Percentiles rank a stretch among this genome's conserved stretches.
These are phyloP conservation scores for Colletotrichum tabaci DNA, from an alignment of 2,329 filamentous ascomycete genomes.

Conservation along the genomic window DNA sequence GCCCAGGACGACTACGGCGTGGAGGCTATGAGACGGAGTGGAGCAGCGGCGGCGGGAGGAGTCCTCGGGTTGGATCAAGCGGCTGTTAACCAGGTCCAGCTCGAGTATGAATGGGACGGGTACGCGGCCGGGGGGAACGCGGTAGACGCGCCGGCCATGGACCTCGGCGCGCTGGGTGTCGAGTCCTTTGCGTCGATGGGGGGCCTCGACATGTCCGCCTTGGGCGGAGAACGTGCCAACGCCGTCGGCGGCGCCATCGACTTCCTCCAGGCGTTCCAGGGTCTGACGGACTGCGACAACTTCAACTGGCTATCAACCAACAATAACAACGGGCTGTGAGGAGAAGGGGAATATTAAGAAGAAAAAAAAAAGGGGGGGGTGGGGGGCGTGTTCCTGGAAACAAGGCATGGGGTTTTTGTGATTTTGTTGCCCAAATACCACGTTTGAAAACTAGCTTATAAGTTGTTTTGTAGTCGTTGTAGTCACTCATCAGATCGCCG, in stretches of 20 bases:
- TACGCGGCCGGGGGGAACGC: background rate
- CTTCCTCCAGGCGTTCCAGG: conserved; percentile 18
- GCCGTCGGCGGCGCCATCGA: background rate
- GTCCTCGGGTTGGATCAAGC: background rate
- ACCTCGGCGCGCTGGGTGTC: conserved; percentile 4
- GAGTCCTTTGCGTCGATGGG: conserved; percentile 17
- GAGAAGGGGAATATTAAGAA: too few relatives aligned
- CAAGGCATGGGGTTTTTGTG: too few relatives aligned
- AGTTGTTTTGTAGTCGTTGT: too few relatives aligned
- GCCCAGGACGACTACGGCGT: background rate
- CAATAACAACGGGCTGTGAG: conserved; percentile 1
- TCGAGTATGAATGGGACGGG: conserved; percentile 32
- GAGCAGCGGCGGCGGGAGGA: background rate
- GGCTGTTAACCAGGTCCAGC: background rate
- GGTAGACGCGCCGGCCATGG: background rate
- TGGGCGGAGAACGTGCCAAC: background rate
- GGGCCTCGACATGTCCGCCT: conserved; percentile 16
- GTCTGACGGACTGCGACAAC: conserved; percentile 24
- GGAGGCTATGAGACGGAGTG: background rate
- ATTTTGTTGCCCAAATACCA: too few relatives aligned
- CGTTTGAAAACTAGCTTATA: too few relatives aligned
- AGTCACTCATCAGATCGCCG: too few relatives aligned
- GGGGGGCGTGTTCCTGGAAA: too few relatives aligned
- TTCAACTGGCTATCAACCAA: conserved; percentile 26
- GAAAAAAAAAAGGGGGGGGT: too few relatives aligned